Evolutionary conservation across 2,329 filamentous ascomycete species (phyloP).

Genomic region (Capronia epimyces): DNA sequence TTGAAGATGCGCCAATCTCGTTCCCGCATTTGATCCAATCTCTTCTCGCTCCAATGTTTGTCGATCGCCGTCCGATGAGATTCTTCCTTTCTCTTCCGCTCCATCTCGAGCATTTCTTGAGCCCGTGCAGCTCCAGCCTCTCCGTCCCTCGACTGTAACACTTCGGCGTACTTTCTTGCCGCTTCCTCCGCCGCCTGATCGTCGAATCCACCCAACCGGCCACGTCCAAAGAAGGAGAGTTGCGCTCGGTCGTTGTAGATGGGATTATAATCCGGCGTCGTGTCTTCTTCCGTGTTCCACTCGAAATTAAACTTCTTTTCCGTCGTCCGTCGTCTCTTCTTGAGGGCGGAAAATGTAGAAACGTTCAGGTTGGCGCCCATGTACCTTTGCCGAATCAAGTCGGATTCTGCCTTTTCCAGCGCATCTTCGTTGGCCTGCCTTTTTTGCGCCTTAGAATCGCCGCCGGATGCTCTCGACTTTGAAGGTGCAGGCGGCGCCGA

Average conservation of each 20-base stretch:
- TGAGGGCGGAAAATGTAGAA: conserved; percentile 87
- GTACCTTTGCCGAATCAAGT: conserved; percentile 72
- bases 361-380: conserved; percentile 85
- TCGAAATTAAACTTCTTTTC: conserved; percentile 99
- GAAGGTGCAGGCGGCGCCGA: conserved; percentile 49
- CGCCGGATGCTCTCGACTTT: conserved; percentile 36
- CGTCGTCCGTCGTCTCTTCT: conserved; percentile 86
- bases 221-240: conserved; percentile 64
- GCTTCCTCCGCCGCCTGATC: conserved; percentile 51
- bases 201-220: conserved; percentile 60
- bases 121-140: conserved; percentile 74
- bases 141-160: conserved; percentile 67
- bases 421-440: conserved; percentile 45
- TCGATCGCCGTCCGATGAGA: conserved; percentile 69
- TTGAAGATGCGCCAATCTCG: conserved; percentile 99
- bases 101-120: conserved; percentile 76
- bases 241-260: conserved; percentile 66
- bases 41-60: conserved; percentile 95
- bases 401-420: conserved; percentile 62
- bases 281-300: conserved; percentile 94
- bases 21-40: conserved; percentile 87
- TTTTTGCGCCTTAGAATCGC: conserved; percentile 42
- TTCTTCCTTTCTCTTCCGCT: conserved; percentile 68
- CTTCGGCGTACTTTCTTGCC: conserved; percentile 56
- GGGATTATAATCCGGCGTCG: conserved; percentile 74